Evolutionary conservation across 1,139 yeast species (phyloP).

Genomic region (Lodderomyces beijingensis): DNA sequence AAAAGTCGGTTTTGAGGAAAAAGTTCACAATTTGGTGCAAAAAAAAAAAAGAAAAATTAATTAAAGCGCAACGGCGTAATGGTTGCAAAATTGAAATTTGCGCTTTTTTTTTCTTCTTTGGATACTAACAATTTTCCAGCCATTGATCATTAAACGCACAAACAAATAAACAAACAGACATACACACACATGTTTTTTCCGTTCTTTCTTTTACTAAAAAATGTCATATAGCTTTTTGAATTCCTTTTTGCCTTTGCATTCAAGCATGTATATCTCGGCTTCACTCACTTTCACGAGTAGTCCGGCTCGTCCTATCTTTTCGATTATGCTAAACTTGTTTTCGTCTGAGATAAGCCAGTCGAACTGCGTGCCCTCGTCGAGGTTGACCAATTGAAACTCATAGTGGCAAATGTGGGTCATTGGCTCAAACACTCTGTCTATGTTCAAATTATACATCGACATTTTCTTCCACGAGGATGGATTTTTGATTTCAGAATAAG

Average conservation of each 20-base stretch:
- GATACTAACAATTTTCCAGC: no score
- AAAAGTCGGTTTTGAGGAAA: no score
- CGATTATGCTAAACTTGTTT: slow-evolving; percentile 26
- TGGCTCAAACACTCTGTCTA: slow-evolving; percentile 26
- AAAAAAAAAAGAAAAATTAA: slow-evolving; percentile 2
- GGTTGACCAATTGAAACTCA: slow-evolving; percentile 22
- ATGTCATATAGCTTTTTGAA: slow-evolving; percentile 32
- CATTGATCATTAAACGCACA: no score
- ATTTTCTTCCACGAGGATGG: slow-evolving; percentile 44
- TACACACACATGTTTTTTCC: background rate
- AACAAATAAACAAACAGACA: background rate
- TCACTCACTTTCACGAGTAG: slow-evolving; percentile 32
- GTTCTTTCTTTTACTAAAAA: slow-evolving; percentile 18
- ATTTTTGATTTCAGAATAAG: slow-evolving; percentile 25
- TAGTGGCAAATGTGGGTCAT: slow-evolving; percentile 20
- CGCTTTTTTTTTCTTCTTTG: no score
- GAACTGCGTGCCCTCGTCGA: slow-evolving; percentile 10
- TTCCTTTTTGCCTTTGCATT: slow-evolving; percentile 44
- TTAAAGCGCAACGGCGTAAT: no score
- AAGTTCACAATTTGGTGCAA: slow-evolving; percentile 1
- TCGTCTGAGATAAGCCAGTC: slow-evolving; percentile 36
- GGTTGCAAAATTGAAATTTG: no score
- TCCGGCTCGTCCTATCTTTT: slow-evolving; percentile 45
- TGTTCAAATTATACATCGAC: slow-evolving; percentile 34
- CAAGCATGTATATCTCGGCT: slow-evolving; percentile 40